These are phyloP conservation scores for Yamadazyma atmosphaerica DNA, from an alignment of 1,139 yeast genomes.

Conservation along the genomic window DNA sequence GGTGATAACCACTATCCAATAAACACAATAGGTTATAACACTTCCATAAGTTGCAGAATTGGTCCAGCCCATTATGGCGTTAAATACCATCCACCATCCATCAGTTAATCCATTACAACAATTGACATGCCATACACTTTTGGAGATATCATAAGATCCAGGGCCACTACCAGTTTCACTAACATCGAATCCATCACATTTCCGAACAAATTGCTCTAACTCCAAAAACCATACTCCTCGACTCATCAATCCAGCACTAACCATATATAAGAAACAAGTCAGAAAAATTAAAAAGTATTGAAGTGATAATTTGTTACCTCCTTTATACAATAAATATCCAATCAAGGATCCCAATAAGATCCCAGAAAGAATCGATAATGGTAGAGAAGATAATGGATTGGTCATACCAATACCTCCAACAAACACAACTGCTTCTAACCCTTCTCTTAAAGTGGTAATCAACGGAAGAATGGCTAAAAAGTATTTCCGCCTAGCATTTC, in stretches of 20 bases:
- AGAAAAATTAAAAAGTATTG: conserved; percentile 42
- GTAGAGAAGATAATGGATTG: conserved; percentile 39
- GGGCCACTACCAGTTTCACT: conserved; percentile 92
- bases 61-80: conserved; percentile 94
- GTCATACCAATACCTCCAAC: conserved; percentile 50
- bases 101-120: conserved; percentile 91
- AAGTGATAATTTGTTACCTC: conserved; percentile 43
- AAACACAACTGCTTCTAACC: conserved; percentile 49
- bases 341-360: conserved; percentile 34
- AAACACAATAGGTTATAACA: conserved; percentile 69
- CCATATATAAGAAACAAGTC: conserved; percentile 45
- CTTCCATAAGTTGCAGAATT: conserved; percentile 94
- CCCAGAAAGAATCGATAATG: conserved; percentile 39
- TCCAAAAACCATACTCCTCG: conserved; percentile 90
- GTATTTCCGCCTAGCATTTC: conserved; percentile 24
- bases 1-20: conserved; percentile 68
- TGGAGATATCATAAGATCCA: conserved; percentile 83
- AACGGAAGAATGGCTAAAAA: conserved; percentile 43
- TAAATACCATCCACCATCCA: conserved; percentile 91
- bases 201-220: conserved; percentile 60
- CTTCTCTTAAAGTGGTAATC: conserved; percentile 47
- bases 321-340: conserved; percentile 39
- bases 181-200: conserved; percentile 81
- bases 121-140: conserved; percentile 92
- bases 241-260: conserved; percentile 46